Conservation (phyloP, 192 early-diverging fungal genomes). For the Physocladia obscura region DNA sequence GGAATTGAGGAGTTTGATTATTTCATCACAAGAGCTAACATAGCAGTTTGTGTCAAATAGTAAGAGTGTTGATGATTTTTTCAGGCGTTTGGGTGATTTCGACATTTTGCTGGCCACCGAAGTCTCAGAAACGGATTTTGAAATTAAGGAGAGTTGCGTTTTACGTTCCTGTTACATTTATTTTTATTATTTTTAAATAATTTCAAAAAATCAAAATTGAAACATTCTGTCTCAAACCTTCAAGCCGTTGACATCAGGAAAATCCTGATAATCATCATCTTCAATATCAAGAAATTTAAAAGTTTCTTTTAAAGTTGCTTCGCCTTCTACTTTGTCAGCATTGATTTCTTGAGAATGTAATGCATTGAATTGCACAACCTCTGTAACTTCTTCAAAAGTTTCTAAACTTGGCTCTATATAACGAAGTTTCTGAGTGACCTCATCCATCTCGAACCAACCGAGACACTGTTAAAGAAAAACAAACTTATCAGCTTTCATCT, state of each 20-base stretch:
- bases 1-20: background rate
- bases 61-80: background rate
- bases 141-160: background rate
- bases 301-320: no score
- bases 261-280: no score
- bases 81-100: background rate
- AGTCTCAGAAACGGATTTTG: background rate
- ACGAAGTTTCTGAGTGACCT: no score
- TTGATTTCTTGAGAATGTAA: no score
- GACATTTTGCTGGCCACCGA: background rate
- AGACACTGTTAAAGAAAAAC: no score
- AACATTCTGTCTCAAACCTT: background rate
- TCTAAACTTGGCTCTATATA: no score
- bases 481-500: no score
- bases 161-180: conserved; percentile 10
- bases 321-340: no score
- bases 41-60: conserved; percentile 38
- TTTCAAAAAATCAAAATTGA: background rate
- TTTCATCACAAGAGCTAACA: background rate
- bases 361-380: no score
- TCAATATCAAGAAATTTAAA: no score
- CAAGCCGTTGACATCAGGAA: background rate
- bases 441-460: no score
- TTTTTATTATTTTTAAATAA: background rate
- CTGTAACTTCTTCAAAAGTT: no score